Evolutionary conservation across 2,329 filamentous ascomycete genomes (phyloP).

Genomic region (Cercospora sp.): DNA sequence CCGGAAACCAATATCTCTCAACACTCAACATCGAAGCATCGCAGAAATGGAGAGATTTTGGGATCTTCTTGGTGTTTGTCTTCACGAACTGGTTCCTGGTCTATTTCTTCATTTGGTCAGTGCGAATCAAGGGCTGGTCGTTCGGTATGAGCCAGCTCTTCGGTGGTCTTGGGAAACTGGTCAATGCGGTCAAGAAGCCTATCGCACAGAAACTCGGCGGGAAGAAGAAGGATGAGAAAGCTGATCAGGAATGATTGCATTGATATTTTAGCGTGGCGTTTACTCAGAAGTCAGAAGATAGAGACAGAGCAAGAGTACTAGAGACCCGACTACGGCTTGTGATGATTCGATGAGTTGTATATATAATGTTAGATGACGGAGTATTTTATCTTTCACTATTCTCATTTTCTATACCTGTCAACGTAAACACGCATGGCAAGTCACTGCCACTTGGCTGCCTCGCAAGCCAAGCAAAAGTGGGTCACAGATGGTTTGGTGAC

Average conservation of each 20-base stretch:
- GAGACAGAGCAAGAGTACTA: not conserved
- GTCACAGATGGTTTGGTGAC: conserved; percentile 14
- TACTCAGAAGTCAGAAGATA: not conserved
- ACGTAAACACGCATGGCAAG: no score
- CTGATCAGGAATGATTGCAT: not conserved
- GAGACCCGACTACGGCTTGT: not conserved
- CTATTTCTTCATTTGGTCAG: conserved; percentile 68
- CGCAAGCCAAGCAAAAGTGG: not conserved
- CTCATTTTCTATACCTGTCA: no score
- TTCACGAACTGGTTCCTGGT: conserved; percentile 62
- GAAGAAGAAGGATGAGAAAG: conserved; percentile 20
- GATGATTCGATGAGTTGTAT: not conserved
- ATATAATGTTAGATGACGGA: not conserved
- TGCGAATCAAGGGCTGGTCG: conserved; percentile 67
- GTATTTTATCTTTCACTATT: no score
- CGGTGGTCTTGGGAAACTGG: conserved; percentile 46
- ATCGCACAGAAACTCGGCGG: conserved; percentile 32
- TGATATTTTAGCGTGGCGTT: conserved; percentile 10
- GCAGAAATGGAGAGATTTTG: conserved; percentile 73
- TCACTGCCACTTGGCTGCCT: not conserved
- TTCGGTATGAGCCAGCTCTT: conserved; percentile 67
- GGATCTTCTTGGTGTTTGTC: conserved; percentile 68
- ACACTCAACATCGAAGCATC: conserved; percentile 56
- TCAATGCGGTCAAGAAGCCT: conserved; percentile 41
- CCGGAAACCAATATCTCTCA: conserved; percentile 66